Base-by-base conservation (phyloP, 176 grass and related monocot species). In the Triticum dicoccoides region DNA sequence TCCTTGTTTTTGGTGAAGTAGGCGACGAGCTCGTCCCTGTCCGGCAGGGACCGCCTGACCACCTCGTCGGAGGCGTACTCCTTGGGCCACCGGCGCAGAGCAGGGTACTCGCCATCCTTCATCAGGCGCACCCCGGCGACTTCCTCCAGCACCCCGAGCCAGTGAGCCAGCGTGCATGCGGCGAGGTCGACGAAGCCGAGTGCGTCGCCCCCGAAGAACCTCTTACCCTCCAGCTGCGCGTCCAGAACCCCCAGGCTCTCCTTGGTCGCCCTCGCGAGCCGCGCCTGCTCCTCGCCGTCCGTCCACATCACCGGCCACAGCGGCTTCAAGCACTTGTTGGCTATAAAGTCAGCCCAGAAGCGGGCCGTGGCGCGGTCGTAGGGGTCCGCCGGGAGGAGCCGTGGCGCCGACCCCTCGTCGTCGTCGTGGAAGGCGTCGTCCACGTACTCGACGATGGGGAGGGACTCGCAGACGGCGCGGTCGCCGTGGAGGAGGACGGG, bases 401-500 rank as follows among this genome's bases (percentile, higher is more conserved):
- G 62, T 0, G 20, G 65, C 20, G 5, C 76, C 76, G 17, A 61
- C 25, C 62, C 41, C 13, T 84, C 74, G 8, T 74, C 87, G 18
- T 21, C 39, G 39, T 41, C 6, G 18, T 59, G 54, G 32, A 42
- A 42, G 39, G 72, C 63, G 74, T 92, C 87, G 30, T 92, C 92
- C 54, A 92, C 20, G 74, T 94, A 94, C 74, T 94, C 85, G 6
- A 92, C 38, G 67, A 91, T 65, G 67, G 88, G 0, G 21, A 89
- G 87, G 1, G 90, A 94, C 82, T 94, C 87, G 24, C 34, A 67
- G 25, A 89, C 14, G 12, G 84, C 56, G 6, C 49, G 78, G 30
- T 42, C 89, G 38, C 74, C 83, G 8, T 89, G 87, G 77, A 94
- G 76, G 64, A 94, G 76, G 5, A 94, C 87, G 62, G 92, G 89